Base-by-base conservation (phyloP, 1,284 basidiomycete species). In the Heterobasidion annosum region DNA sequence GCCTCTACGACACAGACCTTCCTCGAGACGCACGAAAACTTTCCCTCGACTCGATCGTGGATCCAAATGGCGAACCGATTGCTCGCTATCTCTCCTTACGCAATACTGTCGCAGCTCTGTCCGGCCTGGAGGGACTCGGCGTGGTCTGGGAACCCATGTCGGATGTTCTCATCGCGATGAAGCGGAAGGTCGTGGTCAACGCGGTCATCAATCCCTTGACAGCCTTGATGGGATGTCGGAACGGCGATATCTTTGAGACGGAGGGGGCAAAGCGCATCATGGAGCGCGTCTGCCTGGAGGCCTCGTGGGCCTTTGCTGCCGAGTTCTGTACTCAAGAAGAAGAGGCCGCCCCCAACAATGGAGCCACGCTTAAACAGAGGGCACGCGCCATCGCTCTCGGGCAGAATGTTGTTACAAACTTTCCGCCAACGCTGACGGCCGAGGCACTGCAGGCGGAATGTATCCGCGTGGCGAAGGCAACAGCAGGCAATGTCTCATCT, bases 151-250 rank as follows among this genome's bases (percentile, higher is more conserved):
- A 78, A 33, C 80, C 89, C 0, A 82, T 91, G 60, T 73, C 80
- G 1, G 75, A 85, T 15, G 69, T 96, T 18, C 85, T 93, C 59
- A 72, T 85, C 34, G 73, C 78, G 6, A 80, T 94, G 69, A 81
- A 91, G 34, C 82, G 83, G 59, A 97, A 96, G 70, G 73, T 98
- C 52, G 91, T 88, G 35, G 81, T 92, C 59, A 95, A 97, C 67
- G 77, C 86, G 12, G 79, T 86, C 63, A 82, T 98, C 70, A 96
- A 98, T 65, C 86, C 95, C 0, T 75, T 98, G 58, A 93, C 93
- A 0, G 90, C 92, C 0, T 68, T 98, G 15, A 73, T 93, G 57
- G 81, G 83, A 48, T 89, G 93, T 62, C 77, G 80, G 54, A 98
- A 97, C 63, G 93, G 93, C 16, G 80, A 85, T 0, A 67, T 93